Base-by-base conservation (phyloP, 441 rosid species). In the Corymbia citriodora region DNA sequence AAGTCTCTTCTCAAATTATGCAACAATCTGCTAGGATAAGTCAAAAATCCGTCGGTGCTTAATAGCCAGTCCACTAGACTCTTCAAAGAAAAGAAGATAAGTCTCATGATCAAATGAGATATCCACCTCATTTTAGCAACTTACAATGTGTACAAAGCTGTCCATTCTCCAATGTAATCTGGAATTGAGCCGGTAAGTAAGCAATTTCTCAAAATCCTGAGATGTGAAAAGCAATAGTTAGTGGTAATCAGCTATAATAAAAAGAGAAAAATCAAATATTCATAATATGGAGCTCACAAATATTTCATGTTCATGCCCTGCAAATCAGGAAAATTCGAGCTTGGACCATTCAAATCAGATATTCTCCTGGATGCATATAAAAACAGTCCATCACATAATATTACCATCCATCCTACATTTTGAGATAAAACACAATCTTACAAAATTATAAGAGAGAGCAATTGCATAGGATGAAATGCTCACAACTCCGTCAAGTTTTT, bases 181-280 rank as follows among this genome's bases (percentile, higher is more conserved):
- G 96, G 98, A 23, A 98, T 95, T 53, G 87, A 52, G 81, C 93
- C 96, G 15, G 55, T 91, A 79, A 98, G 91, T 81, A 88, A 91
- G 95, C 99, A 97, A 91, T 94, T 97, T 74, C 98, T 94, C 40
- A 96, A 89, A 89, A 90, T 87, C 96, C 98, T 97, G 92, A 48
- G 53, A 89, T 88, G 85, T 25, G 50, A 89, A 79, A 55, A 91
- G 45, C 11, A 48, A 85, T 74, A 31, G 48, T 90, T 86, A 49
- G 45, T 21, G 48, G 40, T 61, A 33, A 89, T 59, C 25, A 53
- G 81, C 18, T 87, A 85, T 10, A 4, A 74, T 48, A 72, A 45
- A 50, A 29, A 23, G 1, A 50, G 4, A 50, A 50, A 50, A 53
- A 21, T 50, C 3, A 59, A 53, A 3, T 19, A 57, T 61, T 27